Base-by-base conservation (phyloP, 2,329 filamentous ascomycete genomes). In the Sordariomycetes sp. region DNA sequence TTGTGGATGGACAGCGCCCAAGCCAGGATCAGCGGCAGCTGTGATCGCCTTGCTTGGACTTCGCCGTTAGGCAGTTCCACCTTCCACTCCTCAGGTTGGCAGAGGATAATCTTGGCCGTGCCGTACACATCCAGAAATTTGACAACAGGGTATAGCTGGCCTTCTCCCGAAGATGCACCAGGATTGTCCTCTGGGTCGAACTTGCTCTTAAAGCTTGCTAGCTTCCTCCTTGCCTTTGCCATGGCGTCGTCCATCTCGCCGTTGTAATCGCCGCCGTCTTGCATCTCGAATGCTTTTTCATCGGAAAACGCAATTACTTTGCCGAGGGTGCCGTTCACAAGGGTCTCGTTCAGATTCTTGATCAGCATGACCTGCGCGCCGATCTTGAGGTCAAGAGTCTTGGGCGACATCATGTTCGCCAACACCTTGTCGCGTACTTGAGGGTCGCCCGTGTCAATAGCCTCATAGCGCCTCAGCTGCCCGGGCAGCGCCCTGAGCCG, bases 291-390 rank as follows among this genome's bases (percentile, higher is more conserved):
- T 1, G 56, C 55, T 35, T 51, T 56, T 38, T 60, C 57, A 24
- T 61, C 58, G 4, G 58, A 56, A 38, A 61, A 61, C 5, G 48
- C 57, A 37, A 61, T 70, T 5, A 98, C 82, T 40, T 83, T 88
- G 17, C 92, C 92, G 8, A 98, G 68, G 0, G 90, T 94, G 5
- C 92, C 92, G 51, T 98, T 98, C 45, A 96, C 92, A 1, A 98
- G 70, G 1, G 76, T 80, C 25, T 94, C 86, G 50, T 98, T 92
- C 61, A 96, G 81, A 48, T 98, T 98, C 58, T 98, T 98, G 68
- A 98, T 95, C n/a, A 98, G 67, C 92, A 98, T 98, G 29, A 98
- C 93, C 53, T 98, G 93, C 0, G 92, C 86, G 8, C 87, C 86
- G 42, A 92, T 81, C 57, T 95, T 96, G 20, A 98, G 62, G 21